Evolutionary conservation across 345 rosid genomes (phyloP), one percentile per base, ranked within the genome.

Genomic region (Balakata baccata): DNA sequence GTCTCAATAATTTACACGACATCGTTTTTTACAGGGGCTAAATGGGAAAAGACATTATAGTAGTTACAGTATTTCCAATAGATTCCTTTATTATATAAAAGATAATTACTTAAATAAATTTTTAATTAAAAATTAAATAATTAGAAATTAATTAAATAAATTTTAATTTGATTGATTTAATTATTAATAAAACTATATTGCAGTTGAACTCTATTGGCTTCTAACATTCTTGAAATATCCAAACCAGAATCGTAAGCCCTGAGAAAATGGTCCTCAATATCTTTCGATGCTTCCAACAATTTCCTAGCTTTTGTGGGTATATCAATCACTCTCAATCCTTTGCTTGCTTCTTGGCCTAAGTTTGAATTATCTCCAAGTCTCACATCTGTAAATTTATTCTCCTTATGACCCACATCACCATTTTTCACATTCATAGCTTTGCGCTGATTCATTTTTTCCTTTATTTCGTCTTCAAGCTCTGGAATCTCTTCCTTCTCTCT

Each of bases 161-260:
- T n/a, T n/a, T n/a, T n/a, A n/a, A n/a, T n/a, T n/a, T n/a, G n/a
- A n/a, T n/a, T n/a, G n/a, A n/a, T n/a, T n/a, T n/a, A n/a, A n/a
- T n/a, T n/a, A n/a, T n/a, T n/a, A n/a, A n/a, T n/a, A n/a, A n/a
- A n/a, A n/a, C n/a, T n/a, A n/a, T n/a, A n/a, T 45, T 70, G 82
- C 79, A 79, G 65, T 52, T 73, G 85, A 22, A 71, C 66, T 72
- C 68, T 79, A 23, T 69, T 81, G 43, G 85, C 82, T 60, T 83
- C 88, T 39, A 85, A 65, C 84, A 85, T 79, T 69, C 77, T 81
- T 43, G 86, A 81, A 64, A 85, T 73, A 52, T 81, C 88, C 73
- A 83, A 58, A 68, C 88, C 88, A 66, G 88, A 84, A 41, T 81
- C 78, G 77, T 75, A 75, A 61, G 84, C 85, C 74, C 73, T 79